phyloP scores from a whole-genome alignment of 345 rosid species.

The Eutrema yunnanense region DNA sequence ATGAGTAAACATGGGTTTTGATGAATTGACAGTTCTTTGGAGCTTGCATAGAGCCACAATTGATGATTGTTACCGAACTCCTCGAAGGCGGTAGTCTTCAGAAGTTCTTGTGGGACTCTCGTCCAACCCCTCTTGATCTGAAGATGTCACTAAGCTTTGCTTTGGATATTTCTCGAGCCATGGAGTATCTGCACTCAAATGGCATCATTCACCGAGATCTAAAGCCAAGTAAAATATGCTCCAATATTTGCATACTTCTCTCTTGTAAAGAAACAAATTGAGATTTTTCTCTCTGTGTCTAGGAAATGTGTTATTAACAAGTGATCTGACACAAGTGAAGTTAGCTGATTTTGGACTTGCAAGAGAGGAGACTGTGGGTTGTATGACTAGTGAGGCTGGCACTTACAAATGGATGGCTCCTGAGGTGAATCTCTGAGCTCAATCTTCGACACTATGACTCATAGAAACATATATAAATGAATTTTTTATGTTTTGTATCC shows the following conservation, averaged over 20 bases:
- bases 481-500: background rate
- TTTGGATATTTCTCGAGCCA: conserved; percentile 54
- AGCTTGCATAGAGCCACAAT: conserved; percentile 43
- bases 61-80: conserved; percentile 59
- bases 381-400: conserved; percentile 61
- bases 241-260: background rate
- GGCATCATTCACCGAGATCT: conserved; percentile 71
- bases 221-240: conserved; percentile 46
- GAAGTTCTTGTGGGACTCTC: conserved; percentile 38
- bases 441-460: background rate
- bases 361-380: conserved; percentile 35
- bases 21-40: conserved; percentile 44
- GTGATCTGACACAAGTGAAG: conserved; percentile 38
- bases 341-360: conserved; percentile 61
- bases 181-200: conserved; percentile 64
- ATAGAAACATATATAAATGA: background rate
- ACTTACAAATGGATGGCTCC: conserved; percentile 82
- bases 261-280: background rate
- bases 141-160: conserved; percentile 41
- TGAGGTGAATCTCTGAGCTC: conserved; percentile 37
- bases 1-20: background rate
- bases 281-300: background rate
- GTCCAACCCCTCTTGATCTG: conserved; percentile 38
- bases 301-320: conserved; percentile 55
- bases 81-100: conserved; percentile 45